Base-by-base conservation (phyloP, 768 basidiomycete species). In the Trametopsis cervina region DNA sequence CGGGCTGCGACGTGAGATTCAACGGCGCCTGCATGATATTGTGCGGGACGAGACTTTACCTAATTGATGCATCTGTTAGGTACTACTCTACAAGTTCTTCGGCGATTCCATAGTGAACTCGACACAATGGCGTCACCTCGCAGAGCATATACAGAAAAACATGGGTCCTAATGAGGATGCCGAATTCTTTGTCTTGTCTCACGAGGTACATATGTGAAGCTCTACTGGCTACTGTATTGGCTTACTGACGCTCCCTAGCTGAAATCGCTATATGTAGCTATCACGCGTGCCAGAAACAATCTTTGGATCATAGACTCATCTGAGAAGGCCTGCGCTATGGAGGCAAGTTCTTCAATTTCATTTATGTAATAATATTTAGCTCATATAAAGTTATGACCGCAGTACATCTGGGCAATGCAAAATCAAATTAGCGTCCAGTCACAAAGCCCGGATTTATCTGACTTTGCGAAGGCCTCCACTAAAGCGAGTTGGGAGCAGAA, bases 61-160 rank as follows among this genome's bases (percentile, higher is more conserved):
- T n/a, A n/a, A n/a, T n/a, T n/a, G n/a, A n/a, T n/a, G n/a, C n/a
- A 15, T 33, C 7, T 33, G 15, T 15, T 47, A 86, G 84, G 84
- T 89, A 3, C 67, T 89, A 2, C 56, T 89, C 10, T 87, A 81
- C 55, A 80, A 89, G 52, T 87, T 87, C 62, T 89, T 89, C 54
- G 72, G 77, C 21, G 81, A 84, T 53, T 88, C 86, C 0, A 54
- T 57, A 0, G 62, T 75, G 2, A 72, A 72, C 35, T 47, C 60
- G 1, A 62, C 75, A 0, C 78, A 79, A 40, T 87, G 85, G 85
- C 68, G 80, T 83, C 1, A 63, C 85, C 3, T 57, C 81, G 3
- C 76, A 77, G 42, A 66, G 61, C 1, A 45, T 71, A 0, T 59
- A 66, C 42, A 49, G 18, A 44, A 48, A 22, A 4, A 26, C 37